Percentiles rank a stretch among this genome's conserved stretches.
phyloP scores from a whole-genome alignment of 2,329 filamentous ascomycete species.

The Epichloe coenophiala region DNA sequence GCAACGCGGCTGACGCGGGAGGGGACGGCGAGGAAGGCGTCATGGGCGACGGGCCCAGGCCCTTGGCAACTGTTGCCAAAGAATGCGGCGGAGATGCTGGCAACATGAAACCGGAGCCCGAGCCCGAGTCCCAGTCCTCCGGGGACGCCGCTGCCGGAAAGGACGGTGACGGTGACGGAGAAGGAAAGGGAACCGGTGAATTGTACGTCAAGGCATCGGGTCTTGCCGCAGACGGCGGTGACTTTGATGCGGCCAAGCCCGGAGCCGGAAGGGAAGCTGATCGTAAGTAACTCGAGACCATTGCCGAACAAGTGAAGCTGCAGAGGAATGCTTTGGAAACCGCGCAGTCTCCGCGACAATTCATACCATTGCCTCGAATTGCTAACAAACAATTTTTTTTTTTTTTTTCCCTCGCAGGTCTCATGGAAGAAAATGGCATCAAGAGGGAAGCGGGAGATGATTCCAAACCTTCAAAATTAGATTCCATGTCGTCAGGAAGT shows the following conservation, averaged over 20 bases:
- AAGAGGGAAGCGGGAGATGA: constrained; percentile 9
- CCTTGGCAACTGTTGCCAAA: constrained; percentile 22
- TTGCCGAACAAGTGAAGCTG: neutral
- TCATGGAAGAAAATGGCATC: constrained; percentile 21
- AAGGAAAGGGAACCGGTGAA: constrained; percentile 36
- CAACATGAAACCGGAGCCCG: neutral
- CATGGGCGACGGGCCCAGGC: constrained; percentile 14
- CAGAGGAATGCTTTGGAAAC: neutral
- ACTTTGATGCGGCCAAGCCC: constrained; percentile 50
- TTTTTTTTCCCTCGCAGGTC: constrained; percentile 9
- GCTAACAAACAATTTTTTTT: no score
- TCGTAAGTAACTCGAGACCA: constrained; percentile 29
- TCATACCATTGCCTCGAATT: no score
- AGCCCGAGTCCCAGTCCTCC: neutral
- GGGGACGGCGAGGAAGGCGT: constrained; percentile 19
- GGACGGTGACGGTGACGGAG: constrained; percentile 7
- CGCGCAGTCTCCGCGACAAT: neutral
- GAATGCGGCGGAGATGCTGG: constrained; percentile 21
- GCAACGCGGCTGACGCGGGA: constrained; percentile 20
- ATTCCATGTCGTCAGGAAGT: neutral
- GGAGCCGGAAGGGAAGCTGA: constrained; percentile 56
- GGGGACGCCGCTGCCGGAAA: constrained; percentile 1
- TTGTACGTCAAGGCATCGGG: constrained; percentile 44
- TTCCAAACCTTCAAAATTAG: constrained; percentile 6
- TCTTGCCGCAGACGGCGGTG: constrained; percentile 48